Evolutionary conservation across 2,329 filamentous ascomycete species (phyloP).

Genomic region (Phialophora tarda): DNA sequence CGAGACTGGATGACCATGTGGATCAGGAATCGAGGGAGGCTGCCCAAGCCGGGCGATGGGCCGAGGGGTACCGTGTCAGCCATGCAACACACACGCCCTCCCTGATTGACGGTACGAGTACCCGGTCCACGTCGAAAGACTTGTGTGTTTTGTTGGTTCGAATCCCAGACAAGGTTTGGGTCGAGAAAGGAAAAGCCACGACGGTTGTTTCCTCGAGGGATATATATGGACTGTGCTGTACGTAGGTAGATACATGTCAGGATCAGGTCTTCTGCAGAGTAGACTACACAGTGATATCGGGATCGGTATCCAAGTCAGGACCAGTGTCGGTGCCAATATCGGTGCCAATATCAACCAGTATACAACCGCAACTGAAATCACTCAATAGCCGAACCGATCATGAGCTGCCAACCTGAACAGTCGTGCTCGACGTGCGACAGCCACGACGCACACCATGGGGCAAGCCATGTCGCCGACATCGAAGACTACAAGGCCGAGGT

Average conservation of each 20-base stretch:
- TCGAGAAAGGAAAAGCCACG: too few relatives aligned
- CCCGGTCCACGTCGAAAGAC: too few relatives aligned
- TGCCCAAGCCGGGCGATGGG: not conserved
- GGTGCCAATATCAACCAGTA: not conserved
- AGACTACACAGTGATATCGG: not conserved
- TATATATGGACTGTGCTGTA: not conserved
- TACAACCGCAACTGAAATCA: not conserved
- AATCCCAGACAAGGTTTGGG: too few relatives aligned
- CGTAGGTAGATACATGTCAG: too few relatives aligned
- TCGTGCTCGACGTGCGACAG: conserved; percentile 10
- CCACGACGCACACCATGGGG: conserved; percentile 3
- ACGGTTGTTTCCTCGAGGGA: not conserved
- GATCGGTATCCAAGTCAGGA: too few relatives aligned
- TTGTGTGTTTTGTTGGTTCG: too few relatives aligned
- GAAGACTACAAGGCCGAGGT: conserved; percentile 51
- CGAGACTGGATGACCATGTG: not conserved
- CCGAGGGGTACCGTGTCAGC: conserved; percentile 5
- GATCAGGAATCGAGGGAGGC: not conserved
- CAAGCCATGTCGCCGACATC: conserved; percentile 39
- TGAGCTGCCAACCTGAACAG: conserved; percentile 11
- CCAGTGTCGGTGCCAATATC: not conserved
- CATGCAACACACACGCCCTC: not conserved
- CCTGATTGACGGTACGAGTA: not conserved
- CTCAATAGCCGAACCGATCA: not conserved
- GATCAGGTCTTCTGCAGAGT: not conserved